These are phyloP conservation scores for Erodium trifolium DNA, from an alignment of 441 rosid species.

Conservation along the genomic window DNA sequence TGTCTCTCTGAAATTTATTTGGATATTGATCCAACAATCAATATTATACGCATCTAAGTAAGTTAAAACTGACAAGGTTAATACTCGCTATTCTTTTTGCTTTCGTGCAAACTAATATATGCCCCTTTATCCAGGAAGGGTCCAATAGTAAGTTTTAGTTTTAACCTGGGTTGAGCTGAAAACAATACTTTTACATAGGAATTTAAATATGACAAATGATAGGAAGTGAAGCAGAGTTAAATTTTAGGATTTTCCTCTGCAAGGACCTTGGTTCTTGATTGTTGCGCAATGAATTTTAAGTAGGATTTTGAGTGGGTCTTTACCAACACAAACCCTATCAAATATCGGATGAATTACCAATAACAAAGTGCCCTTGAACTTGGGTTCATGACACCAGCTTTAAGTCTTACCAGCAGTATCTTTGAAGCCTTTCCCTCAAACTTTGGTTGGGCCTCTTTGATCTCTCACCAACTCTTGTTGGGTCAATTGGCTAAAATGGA, in stretches of 20 bases:
- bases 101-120: no score
- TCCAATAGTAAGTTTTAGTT: no score
- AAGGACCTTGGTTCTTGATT: background rate
- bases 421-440: no score
- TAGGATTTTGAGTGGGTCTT: background rate
- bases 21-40: background rate
- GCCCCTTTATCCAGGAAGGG: no score
- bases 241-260: background rate
- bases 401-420: no score
- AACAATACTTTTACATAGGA: no score
- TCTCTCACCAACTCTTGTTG: no score
- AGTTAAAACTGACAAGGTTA: background rate
- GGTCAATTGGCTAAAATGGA: no score
- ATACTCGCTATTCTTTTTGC: no score
- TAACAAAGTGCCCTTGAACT: background rate
- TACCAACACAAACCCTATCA: background rate
- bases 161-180: no score
- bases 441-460: no score
- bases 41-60: background rate
- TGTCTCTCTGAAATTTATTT: conserved; percentile 3
- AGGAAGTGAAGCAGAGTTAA: background rate
- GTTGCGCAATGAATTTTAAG: background rate
- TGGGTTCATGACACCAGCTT: no score
- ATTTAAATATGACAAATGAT: background rate
- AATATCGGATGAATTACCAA: background rate